Percentiles rank a stretch among this genome's conserved stretches.
Evolutionary conservation across 106 monocot genomes (phyloP).

Genomic region (Ottelia alismoides): DNA sequence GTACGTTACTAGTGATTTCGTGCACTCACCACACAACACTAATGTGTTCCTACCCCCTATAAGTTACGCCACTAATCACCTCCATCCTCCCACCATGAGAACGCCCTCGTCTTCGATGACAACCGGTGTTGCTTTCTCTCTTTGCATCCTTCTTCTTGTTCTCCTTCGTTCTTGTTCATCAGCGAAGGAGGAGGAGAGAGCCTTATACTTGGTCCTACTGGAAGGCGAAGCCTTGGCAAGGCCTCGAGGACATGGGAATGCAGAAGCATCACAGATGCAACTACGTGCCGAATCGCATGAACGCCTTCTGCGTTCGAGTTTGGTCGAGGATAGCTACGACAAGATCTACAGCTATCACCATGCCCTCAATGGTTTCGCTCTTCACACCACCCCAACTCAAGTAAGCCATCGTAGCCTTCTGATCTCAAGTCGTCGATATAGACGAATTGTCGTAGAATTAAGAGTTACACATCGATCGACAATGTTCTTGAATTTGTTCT

Average conservation of each 20-base stretch:
- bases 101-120: neutral
- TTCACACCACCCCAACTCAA: slow-evolving; percentile 61
- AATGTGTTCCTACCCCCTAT: too few relatives aligned
- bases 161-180: neutral
- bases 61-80: too few relatives aligned
- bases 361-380: slow-evolving; percentile 62
- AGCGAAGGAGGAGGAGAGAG: slow-evolving; percentile 11
- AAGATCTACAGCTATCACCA: slow-evolving; percentile 77
- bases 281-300: slow-evolving; percentile 30
- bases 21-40: too few relatives aligned
- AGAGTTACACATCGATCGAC: too few relatives aligned
- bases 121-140: neutral
- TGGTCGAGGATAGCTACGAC: slow-evolving; percentile 30
- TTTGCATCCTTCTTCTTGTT: slow-evolving; percentile 4
- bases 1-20: too few relatives aligned
- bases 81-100: too few relatives aligned
- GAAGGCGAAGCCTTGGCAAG: slow-evolving; percentile 44
- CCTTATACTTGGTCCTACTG: slow-evolving; percentile 46
- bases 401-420: too few relatives aligned
- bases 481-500: too few relatives aligned
- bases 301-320: slow-evolving; percentile 24
- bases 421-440: too few relatives aligned
- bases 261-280: neutral
- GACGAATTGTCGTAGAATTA: too few relatives aligned
- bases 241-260: neutral